Percentiles rank a stretch among this genome's conserved stretches.
These are phyloP conservation scores for Pseudogymnoascus sp. DNA, from an alignment of 2,329 filamentous ascomycete species.

Conservation along the genomic window DNA sequence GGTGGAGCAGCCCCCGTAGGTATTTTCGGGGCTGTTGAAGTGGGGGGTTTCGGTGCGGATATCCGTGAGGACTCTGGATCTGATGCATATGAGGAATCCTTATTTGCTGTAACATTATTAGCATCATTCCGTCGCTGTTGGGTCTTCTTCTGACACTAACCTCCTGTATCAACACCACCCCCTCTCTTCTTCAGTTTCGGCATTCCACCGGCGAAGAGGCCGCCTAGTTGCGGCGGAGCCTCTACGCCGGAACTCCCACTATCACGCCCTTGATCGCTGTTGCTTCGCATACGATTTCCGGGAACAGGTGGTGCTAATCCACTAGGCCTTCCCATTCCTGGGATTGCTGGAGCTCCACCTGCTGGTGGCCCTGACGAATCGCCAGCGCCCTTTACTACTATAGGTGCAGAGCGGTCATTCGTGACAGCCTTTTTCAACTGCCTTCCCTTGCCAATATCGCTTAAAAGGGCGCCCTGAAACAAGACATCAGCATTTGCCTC, in stretches of 20 bases:
- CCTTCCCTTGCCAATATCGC: conserved; percentile 77
- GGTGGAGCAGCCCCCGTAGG: conserved; percentile 51
- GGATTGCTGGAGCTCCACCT: conserved; percentile 74
- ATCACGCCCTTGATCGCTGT: conserved; percentile 61
- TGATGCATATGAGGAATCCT: conserved; percentile 65
- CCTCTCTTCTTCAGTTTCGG: conserved; percentile 86
- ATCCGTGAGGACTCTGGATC: conserved; percentile 63
- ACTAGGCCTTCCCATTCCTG: conserved; percentile 49
- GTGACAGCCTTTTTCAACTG: conserved; percentile 76
- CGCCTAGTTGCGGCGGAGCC: conserved; percentile 69
- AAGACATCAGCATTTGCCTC: conserved; percentile 20
- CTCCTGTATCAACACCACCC: conserved; percentile 68
- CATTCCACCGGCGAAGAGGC: conserved; percentile 88
- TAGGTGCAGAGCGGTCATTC: conserved; percentile 84
- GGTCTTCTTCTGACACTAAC: conserved; percentile 30
- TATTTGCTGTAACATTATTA: conserved; percentile 42
- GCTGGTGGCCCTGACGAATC: conserved; percentile 51
- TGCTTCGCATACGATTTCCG: conserved; percentile 64
- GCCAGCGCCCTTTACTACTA: conserved; percentile 48
- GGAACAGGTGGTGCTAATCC: conserved; percentile 65
- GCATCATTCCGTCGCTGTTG: conserved; percentile 9
- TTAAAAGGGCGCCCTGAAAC: conserved; percentile 68
- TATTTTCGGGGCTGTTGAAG: conserved; percentile 44
- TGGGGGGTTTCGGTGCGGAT: conserved; percentile 44
- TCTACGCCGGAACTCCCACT: conserved; percentile 38